Percentiles rank a stretch among this genome's conserved stretches.
These are phyloP conservation scores for Austroboletus festivus DNA, from an alignment of 768 basidiomycete genomes.

Conservation along the genomic window DNA sequence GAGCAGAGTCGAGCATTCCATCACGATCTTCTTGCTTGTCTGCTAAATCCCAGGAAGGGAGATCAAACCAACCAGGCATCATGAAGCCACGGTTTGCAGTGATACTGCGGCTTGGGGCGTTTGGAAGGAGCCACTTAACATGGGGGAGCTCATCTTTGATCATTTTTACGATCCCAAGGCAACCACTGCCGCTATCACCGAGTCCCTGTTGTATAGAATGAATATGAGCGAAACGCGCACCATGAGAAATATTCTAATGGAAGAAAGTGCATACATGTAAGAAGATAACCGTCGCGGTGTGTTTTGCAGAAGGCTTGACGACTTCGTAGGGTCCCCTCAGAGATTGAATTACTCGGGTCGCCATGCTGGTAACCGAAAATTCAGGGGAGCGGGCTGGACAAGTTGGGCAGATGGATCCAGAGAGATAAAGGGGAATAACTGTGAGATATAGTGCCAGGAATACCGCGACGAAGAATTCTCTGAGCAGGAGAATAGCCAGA, in stretches of 20 bases:
- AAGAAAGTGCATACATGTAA: conserved; percentile 61
- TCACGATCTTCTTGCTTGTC: conserved; percentile 57
- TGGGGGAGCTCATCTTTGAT: conserved; percentile 60
- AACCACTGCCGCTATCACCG: conserved; percentile 72
- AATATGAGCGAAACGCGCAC: conserved; percentile 7
- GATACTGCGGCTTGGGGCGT: conserved; percentile 45
- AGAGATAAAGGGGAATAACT: background rate
- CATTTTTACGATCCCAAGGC: conserved; percentile 72
- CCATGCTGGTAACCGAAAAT: conserved; percentile 7
- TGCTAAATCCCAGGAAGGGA: conserved; percentile 57
- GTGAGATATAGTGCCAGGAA: conserved; percentile 6
- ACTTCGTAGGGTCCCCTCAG: conserved; percentile 38
- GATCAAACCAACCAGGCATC: conserved; percentile 88
- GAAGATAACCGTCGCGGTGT: conserved; percentile 87
- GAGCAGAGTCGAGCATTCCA: conserved; percentile 60
- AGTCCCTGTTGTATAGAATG: conserved; percentile 49
- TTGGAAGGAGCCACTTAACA: conserved; percentile 78
- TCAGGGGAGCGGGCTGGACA: background rate
- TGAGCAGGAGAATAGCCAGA: conserved; percentile 2
- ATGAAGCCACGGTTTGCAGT: conserved; percentile 66
- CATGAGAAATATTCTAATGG: background rate
- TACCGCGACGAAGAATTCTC: conserved; percentile 2
- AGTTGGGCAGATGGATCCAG: background rate
- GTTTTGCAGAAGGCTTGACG: conserved; percentile 54
- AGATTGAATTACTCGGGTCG: conserved; percentile 19